These are phyloP conservation scores for Phytophthora sp. DNA, from an alignment of 352 stramenopile genomes.

Conservation along the genomic window DNA sequence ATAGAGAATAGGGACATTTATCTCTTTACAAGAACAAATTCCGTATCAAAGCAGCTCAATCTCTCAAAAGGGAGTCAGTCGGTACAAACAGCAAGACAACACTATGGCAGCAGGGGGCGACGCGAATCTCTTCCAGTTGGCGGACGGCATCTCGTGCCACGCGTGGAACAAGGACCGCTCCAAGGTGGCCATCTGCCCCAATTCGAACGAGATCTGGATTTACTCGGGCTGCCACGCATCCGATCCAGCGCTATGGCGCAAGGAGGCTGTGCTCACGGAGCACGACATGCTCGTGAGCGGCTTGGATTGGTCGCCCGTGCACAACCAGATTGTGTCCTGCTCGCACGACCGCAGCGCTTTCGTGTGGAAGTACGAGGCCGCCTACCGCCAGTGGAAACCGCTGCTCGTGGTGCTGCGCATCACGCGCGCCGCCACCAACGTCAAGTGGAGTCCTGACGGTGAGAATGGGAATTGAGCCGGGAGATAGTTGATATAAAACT, in stretches of 20 bases:
- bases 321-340: constrained; percentile 95
- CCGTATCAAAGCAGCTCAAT: constrained; percentile 22
- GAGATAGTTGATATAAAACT: constrained; percentile 1
- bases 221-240: constrained; percentile 83
- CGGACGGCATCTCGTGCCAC: constrained; percentile 90
- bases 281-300: constrained; percentile 94
- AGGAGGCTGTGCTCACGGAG: constrained; percentile 86
- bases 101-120: constrained; percentile 44
- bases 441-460: constrained; percentile 95
- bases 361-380: constrained; percentile 92
- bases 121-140: constrained; percentile 75
- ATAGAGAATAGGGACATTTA: constrained; percentile 39
- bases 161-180: constrained; percentile 92
- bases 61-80: constrained; percentile 34
- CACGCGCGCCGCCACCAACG: constrained; percentile 90
- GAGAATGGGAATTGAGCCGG: background rate
- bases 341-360: constrained; percentile 95
- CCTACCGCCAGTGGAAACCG: constrained; percentile 92
- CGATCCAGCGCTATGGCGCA: constrained; percentile 85
- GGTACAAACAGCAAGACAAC: constrained; percentile 33
- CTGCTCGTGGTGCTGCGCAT: constrained; percentile 93
- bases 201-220: constrained; percentile 94
- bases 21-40: constrained; percentile 20
- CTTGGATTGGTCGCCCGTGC: constrained; percentile 93
- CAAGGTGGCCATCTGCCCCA: constrained; percentile 91